Evolutionary conservation across 495 filamentous ascomycete species (phyloP).

Genomic region (Collariella sp.): DNA sequence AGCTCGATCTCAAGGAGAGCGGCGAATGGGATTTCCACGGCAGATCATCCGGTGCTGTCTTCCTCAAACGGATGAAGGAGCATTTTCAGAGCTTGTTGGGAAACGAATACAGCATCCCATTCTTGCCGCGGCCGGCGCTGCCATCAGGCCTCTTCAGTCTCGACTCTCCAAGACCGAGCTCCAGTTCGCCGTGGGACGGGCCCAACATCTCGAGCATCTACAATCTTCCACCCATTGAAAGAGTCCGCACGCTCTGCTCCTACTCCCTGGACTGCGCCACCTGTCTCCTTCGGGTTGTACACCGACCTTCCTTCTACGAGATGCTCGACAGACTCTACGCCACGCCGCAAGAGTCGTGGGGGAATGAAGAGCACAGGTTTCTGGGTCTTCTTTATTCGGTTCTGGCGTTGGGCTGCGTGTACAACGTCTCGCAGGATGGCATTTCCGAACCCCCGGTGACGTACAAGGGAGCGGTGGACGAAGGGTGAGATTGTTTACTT

Average conservation of each 20-base stretch:
- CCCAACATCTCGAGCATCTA: constrained; percentile 49
- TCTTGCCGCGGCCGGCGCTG: constrained; percentile 36
- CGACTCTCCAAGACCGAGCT: constrained; percentile 63
- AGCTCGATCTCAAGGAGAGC: constrained; percentile 81
- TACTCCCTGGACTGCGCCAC: constrained; percentile 78
- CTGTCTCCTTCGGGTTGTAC: constrained; percentile 76
- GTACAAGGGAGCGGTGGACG: constrained; percentile 65
- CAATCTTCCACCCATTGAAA: constrained; percentile 61
- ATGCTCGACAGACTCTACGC: constrained; percentile 75
- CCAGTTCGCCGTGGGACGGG: constrained; percentile 48
- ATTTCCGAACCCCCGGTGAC: constrained; percentile 22
- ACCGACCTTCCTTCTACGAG: constrained; percentile 74
- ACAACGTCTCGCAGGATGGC: constrained; percentile 47
- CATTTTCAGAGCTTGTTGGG: constrained; percentile 63
- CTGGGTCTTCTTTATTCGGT: constrained; percentile 76
- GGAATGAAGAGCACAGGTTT: constrained; percentile 68
- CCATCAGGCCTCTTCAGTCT: constrained; percentile 38
- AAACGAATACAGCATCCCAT: constrained; percentile 40
- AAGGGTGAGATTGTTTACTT: constrained; percentile 51
- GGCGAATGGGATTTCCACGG: constrained; percentile 95
- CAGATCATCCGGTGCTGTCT: constrained; percentile 83
- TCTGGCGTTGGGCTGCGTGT: constrained; percentile 81
- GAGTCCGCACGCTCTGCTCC: constrained; percentile 60
- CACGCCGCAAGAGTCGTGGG: constrained; percentile 56
- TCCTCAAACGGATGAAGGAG: constrained; percentile 73